Evolutionary conservation across 306 rosid species (phyloP).

Genomic region (Vicia villosa): DNA sequence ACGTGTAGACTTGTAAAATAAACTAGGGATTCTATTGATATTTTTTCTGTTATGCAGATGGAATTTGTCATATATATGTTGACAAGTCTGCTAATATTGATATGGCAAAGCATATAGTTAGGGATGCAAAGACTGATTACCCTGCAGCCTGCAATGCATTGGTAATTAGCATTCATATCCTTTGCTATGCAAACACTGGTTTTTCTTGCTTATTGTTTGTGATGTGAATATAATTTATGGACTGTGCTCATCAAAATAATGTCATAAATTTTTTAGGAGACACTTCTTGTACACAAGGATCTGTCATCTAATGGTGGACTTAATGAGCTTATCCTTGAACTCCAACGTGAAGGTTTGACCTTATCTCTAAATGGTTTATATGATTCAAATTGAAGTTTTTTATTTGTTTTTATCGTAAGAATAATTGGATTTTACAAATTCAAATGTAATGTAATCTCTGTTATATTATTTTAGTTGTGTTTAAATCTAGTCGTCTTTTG

Average conservation of each 20-base stretch:
- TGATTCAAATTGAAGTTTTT: slow-evolving; percentile 25
- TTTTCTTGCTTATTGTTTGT: background rate
- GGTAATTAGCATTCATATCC: slow-evolving; percentile 51
- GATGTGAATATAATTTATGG: slow-evolving; percentile 5
- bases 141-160: slow-evolving; percentile 86
- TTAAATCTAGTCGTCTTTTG: slow-evolving; percentile 14
- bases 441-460: background rate
- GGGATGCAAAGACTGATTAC: slow-evolving; percentile 79
- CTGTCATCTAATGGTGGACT: slow-evolving; percentile 54
- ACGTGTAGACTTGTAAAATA: background rate
- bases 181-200: background rate
- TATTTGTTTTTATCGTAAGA: background rate
- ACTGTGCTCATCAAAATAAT: slow-evolving; percentile 27
- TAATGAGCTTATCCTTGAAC: slow-evolving; percentile 56
- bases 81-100: slow-evolving; percentile 77
- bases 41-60: slow-evolving; percentile 59
- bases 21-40: slow-evolving; percentile 32
- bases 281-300: slow-evolving; percentile 85
- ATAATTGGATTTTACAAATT: slow-evolving; percentile 9
- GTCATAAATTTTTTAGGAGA: slow-evolving; percentile 58
- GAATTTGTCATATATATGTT: slow-evolving; percentile 79
- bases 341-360: slow-evolving; percentile 61
- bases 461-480: slow-evolving; percentile 12
- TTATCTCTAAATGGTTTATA: slow-evolving; percentile 27
- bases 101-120: slow-evolving; percentile 74